Conservation (phyloP, 768 basidiomycete genomes). For the Podaxis sp. region DNA sequence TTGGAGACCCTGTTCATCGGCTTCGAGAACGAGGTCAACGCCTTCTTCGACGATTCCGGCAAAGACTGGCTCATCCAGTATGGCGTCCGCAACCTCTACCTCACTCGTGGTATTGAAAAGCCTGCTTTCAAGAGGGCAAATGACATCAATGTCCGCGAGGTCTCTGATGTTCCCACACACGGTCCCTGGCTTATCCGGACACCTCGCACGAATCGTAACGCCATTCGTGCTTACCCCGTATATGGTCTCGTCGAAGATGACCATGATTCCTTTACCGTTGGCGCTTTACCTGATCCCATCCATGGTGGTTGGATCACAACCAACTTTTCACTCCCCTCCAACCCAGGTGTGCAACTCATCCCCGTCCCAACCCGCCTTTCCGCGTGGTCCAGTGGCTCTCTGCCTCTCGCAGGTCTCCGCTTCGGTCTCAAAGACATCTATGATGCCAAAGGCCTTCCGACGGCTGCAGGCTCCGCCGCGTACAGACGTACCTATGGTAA, state of each 20-base stretch:
- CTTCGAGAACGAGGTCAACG: constrained; percentile 21
- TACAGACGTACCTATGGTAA: constrained; percentile 29
- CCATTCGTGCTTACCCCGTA: constrained; percentile 20
- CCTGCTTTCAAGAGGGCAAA: constrained; percentile 10
- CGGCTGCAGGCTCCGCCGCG: constrained; percentile 30
- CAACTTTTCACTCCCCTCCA: constrained; percentile 23
- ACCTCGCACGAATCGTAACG: not conserved
- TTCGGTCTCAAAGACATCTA: constrained; percentile 46
- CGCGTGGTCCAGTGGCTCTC: constrained; percentile 19
- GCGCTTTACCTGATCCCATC: constrained; percentile 30
- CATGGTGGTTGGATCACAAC: constrained; percentile 29
- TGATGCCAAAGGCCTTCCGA: constrained; percentile 28
- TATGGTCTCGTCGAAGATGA: constrained; percentile 39
- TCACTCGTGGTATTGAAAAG: constrained; percentile 1
- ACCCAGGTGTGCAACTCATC: constrained; percentile 27
- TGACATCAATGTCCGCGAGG: constrained; percentile 11
- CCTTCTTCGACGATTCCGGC: constrained; percentile 22
- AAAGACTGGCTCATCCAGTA: constrained; percentile 22
- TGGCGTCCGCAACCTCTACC: constrained; percentile 13
- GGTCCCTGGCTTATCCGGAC: constrained; percentile 25
- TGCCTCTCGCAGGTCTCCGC: constrained; percentile 40
- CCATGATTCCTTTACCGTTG: constrained; percentile 39
- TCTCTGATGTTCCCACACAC: constrained; percentile 18
- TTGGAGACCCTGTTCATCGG: constrained; percentile 24
- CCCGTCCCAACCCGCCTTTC: constrained; percentile 48